Base-by-base conservation (phyloP, 441 rosid species). In the Gossypium trilobum region DNA sequence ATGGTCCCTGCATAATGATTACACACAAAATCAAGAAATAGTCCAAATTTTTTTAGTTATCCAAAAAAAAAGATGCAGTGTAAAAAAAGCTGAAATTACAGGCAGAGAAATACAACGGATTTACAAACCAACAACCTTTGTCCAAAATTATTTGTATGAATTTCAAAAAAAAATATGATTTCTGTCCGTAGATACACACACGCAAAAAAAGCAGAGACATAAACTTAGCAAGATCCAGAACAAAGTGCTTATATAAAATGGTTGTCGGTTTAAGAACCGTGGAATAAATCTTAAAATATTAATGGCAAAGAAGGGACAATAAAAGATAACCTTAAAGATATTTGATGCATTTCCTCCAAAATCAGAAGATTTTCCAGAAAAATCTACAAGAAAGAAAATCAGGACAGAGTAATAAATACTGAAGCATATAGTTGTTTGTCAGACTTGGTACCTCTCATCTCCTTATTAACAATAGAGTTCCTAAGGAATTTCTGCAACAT, bases 1-100 rank as follows among this genome's bases (percentile, higher is more conserved):
- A 79, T 79, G 78, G 81, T 78, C 79, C 78, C 82, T 78, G 80
- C 79, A 76, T 82, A 78, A 83, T 78, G 82, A 83, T 80, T 79
- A 80, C 84, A 74, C 72, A 81, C 82, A 74, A 78, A 81, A 81
- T 81, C 80, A 78, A 81, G 79, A 81, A 81, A 81, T 81, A 80
- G 78, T 81, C 77, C 75, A 81, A 81, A 36, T 36, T 67, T 71
- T 71, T 71, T 71, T 57, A 57, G 33, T 23, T 57, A 11, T 57
- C 33, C 33, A 23, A 56, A 56, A 56, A 17, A 22, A 17, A 52
- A 33, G 10, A 33, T 19, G 22, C 44, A 42, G 13, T 48, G 57
- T 50, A 50, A 0, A 67, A 67, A 4, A 27, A 50, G 4, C 14
- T 67, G 52, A 48, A 50, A 50, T 50, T 14, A 67, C 44, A 1